Evolutionary conservation across 2,329 filamentous ascomycete genomes (phyloP), one percentile per base, ranked within the genome.

Genomic region (Exophiala oligosperma): DNA sequence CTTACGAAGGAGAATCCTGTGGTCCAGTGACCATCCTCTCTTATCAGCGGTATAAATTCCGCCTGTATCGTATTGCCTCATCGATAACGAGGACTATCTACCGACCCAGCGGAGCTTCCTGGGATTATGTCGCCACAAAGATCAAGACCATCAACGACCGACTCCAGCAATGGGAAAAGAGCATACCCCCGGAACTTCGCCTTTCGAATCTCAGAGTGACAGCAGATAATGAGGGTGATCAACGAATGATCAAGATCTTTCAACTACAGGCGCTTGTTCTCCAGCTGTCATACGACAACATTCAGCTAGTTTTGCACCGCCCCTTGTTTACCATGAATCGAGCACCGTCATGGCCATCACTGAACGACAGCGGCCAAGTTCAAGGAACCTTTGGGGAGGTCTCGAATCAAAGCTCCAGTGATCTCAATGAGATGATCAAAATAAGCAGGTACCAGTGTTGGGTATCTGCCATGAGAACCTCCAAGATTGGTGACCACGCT

Each of bases 201-300:
- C 49, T 60, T 17, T 49, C 54, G 46, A 50, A 48, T 28, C 49
- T 58, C n/a, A 61, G 46, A 32, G 38, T 29, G 17, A 38, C 49
- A 24, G 23, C 38, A 26, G 17, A 35, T 14, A 49, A 55, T n/a
- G 55, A 52, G 29, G 21, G 21, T 8, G 32, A 32, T n/a, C 51
- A 17, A 46, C 29, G 24, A 14, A 63, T 48, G n/a, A 14, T 52
- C 49, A 54, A 52, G 28, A 32, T 51, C 8, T 63, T 63, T 51
- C 60, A 59, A 38, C 54, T 77, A 2, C 76, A 77, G 55, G 70
- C 75, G 2, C 57, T 77, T 5, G 71, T 74, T 11, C 56, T 78
- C 11, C 72, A 77, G 46, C 62, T 78, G 2, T 77, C 76, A 1
- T 77, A 74, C 35, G 75, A 78, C 61, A 77, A 76, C 51, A 63